These are phyloP conservation scores for Globisporangium lucens DNA, from an alignment of 352 stramenopile species.

Conservation along the genomic window DNA sequence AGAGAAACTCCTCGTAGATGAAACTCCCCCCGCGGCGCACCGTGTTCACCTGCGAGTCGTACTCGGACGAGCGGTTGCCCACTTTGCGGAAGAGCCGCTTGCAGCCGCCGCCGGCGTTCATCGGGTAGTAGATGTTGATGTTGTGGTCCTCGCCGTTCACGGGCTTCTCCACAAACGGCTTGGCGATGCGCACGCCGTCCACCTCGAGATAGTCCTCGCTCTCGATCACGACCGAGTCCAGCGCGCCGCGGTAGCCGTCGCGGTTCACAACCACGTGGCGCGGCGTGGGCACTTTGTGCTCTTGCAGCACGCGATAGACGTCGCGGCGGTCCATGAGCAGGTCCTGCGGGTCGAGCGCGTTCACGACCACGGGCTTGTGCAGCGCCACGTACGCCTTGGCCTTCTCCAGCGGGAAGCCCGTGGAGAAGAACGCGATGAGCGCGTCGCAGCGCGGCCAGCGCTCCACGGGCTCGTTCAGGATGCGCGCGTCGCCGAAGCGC, in stretches of 20 bases:
- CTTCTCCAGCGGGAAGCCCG: slow-evolving; percentile 97
- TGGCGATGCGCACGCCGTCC: slow-evolving; percentile 95
- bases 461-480: slow-evolving; percentile 93
- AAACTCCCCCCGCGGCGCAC: slow-evolving; percentile 91
- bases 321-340: slow-evolving; percentile 93
- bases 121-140: slow-evolving; percentile 99
- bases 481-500: slow-evolving; percentile 96
- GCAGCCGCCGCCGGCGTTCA: slow-evolving; percentile 96
- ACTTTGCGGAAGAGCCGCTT: slow-evolving; percentile 99
- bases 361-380: slow-evolving; percentile 94
- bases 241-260: slow-evolving; percentile 85
- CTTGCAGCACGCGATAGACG: slow-evolving; percentile 93
- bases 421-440: slow-evolving; percentile 98
- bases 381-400: slow-evolving; percentile 95
- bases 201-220: slow-evolving; percentile 80
- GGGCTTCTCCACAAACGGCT: slow-evolving; percentile 99
- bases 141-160: slow-evolving; percentile 99
- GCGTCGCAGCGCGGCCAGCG: slow-evolving; percentile 94
- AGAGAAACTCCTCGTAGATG: slow-evolving; percentile 98
- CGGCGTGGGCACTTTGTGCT: slow-evolving; percentile 93
- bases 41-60: slow-evolving; percentile 95
- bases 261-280: slow-evolving; percentile 93
- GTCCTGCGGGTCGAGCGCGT: slow-evolving; percentile 96
- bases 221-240: slow-evolving; percentile 43
- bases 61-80: slow-evolving; percentile 90